phyloP scores from a whole-genome alignment of 805 yeast genomes.

The Starmera quercuum region DNA sequence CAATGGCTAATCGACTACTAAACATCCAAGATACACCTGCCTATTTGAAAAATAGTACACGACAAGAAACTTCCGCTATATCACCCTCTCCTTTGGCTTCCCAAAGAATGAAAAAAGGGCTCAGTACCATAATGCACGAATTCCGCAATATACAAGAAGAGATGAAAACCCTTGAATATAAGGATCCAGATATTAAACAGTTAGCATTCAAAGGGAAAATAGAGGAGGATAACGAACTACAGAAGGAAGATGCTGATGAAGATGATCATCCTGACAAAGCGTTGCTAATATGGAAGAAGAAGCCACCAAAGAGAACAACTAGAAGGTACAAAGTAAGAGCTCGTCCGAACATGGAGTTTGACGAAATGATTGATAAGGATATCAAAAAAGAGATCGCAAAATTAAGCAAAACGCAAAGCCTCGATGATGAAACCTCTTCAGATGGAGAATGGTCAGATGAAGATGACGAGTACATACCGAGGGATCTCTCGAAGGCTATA shows the following conservation, averaged over 20 bases:
- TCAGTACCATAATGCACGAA: conserved; percentile 42
- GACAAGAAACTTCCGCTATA: conserved; percentile 3
- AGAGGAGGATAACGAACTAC: conserved; percentile 14
- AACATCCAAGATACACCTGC: conserved; percentile 31
- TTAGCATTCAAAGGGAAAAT: conserved; percentile 10
- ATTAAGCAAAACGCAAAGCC: conserved; percentile 6
- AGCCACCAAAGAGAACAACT: conserved; percentile 25
- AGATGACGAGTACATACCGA: conserved; percentile 10
- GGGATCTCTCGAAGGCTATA: conserved; percentile 1
- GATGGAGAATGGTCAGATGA: conserved; percentile 11
- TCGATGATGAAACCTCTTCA: conserved; percentile 14
- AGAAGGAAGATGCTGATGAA: conserved; percentile 6
- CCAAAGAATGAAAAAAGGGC: conserved; percentile 21
- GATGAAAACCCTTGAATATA: background rate
- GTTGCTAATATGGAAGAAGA: conserved; percentile 25
- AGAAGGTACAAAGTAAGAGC: conserved; percentile 19
- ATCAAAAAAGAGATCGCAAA: conserved; percentile 13
- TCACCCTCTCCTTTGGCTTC: conserved; percentile 23
- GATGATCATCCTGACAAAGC: conserved; percentile 6
- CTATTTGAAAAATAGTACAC: conserved; percentile 24
- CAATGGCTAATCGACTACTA: conserved; percentile 4
- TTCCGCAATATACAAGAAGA: conserved; percentile 27
- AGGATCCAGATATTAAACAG: conserved; percentile 12
- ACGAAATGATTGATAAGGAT: conserved; percentile 21
- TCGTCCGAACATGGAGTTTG: conserved; percentile 19